These are phyloP conservation scores for Albizia julibrissin DNA, from an alignment of 306 rosid genomes.

Conservation along the genomic window DNA sequence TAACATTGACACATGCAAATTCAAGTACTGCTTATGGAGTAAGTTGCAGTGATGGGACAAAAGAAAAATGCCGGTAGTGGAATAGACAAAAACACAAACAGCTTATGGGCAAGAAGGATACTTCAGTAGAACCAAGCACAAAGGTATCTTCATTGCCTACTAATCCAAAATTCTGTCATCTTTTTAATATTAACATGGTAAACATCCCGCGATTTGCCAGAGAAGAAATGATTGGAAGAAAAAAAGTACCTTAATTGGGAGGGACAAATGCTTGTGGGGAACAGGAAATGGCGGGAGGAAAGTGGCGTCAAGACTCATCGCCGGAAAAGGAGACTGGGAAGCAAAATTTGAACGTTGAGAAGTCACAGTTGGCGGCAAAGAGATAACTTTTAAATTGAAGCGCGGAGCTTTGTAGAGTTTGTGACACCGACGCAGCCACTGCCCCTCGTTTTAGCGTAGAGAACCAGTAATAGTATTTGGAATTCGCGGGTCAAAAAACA, in stretches of 20 bases:
- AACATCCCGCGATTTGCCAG: too few species aligned
- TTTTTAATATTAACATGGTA: too few species aligned
- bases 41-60: background rate
- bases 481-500: too few species aligned
- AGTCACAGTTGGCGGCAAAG: background rate
- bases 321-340: background rate
- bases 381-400: background rate
- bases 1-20: background rate
- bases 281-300: constrained; percentile 55
- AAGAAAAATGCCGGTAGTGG: background rate
- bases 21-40: background rate
- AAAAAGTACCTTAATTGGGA: constrained; percentile 57
- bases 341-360: background rate
- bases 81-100: constrained; percentile 34
- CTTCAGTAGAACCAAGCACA: background rate
- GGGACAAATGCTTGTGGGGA: constrained; percentile 45
- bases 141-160: background rate
- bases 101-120: constrained; percentile 25
- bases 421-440: too few species aligned
- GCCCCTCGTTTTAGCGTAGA: background rate
- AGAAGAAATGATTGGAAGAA: background rate
- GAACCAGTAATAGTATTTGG: too few species aligned
- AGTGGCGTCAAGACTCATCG: background rate
- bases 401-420: background rate
- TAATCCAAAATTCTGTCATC: background rate